Base-by-base conservation (phyloP, 116 monocot genomes). In the Posidonia oceanica region DNA sequence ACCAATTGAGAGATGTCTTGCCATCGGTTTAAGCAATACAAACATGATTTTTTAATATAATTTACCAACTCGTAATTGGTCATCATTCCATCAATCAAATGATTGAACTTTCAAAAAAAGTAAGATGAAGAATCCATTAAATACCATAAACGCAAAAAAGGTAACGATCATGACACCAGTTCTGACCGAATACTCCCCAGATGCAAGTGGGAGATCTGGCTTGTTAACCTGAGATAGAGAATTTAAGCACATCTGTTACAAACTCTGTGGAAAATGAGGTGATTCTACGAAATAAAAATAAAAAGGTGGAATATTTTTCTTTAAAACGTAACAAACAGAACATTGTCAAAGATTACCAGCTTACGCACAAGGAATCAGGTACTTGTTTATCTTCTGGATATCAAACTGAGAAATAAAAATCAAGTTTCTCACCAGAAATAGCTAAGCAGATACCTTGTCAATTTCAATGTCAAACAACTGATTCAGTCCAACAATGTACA, bases 401-500 rank as follows among this genome's bases (percentile, higher is more conserved):
- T 48, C 48, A 48, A 48, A 48, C 3, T 48, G 60, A 44, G 14
- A 61, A 61, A 29, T 29, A 11, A 20, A 71, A 55, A 59, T 61
- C 5, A 57, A 57, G 12, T 70, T 39, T 54, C 23, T 3, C 39
- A 56, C 36, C 39, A 70, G 21, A 15, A 18, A 13, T 69, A 12
- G 14, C 17, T 69, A 60, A 67, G 14, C 3, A 40, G 3, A 22
- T 80, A 99, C 99, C 93, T 90, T 99, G 81, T 99, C 99, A 66
- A 99, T 93, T 80, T 99, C 93, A 71, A 93, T 86, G 71, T 99
- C 99, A 78, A 75, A 99, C 63, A 93, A 63, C 73, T 99, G 99
- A 77, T 99, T 99, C 64, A 99, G 75, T 67, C 99, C 99, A 71
- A 99, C 99, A 77, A 99, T 90, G 75, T 99, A 99, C 63, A 99